phyloP scores from a whole-genome alignment of 169 alveolate genomes.

The Babesia bigemina region DNA sequence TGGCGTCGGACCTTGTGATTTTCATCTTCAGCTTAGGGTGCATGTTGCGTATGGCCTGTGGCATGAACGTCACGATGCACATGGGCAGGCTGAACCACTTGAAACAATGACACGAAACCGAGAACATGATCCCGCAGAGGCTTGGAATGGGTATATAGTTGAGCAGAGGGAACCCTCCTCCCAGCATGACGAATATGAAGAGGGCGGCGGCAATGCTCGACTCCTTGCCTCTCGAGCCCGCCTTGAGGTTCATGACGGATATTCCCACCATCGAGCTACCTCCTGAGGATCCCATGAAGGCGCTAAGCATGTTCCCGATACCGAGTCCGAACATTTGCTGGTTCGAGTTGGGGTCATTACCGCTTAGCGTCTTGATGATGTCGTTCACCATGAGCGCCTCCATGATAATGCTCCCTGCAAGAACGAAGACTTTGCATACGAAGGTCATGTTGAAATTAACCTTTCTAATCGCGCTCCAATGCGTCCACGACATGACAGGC shows the following conservation, averaged over 20 bases:
- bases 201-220: slow-evolving; percentile 74
- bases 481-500: slow-evolving; percentile 62
- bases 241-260: slow-evolving; percentile 77
- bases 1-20: slow-evolving; percentile 80
- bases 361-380: slow-evolving; percentile 77
- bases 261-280: slow-evolving; percentile 84
- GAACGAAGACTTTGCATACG: slow-evolving; percentile 56
- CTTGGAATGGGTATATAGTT: slow-evolving; percentile 81
- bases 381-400: slow-evolving; percentile 80
- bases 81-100: slow-evolving; percentile 84
- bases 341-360: slow-evolving; percentile 74
- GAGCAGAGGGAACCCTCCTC: slow-evolving; percentile 76
- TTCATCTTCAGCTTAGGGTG: slow-evolving; percentile 79
- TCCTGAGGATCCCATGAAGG: slow-evolving; percentile 79
- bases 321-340: slow-evolving; percentile 78
- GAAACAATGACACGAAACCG: slow-evolving; percentile 81
- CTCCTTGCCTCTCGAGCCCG: slow-evolving; percentile 82
- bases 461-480: slow-evolving; percentile 53
- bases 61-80: slow-evolving; percentile 77
- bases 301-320: slow-evolving; percentile 70
- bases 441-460: slow-evolving; percentile 64
- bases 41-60: slow-evolving; percentile 71
- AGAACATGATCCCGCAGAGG: slow-evolving; percentile 81
- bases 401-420: slow-evolving; percentile 69
- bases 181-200: slow-evolving; percentile 71